Evolutionary conservation across 2,329 filamentous ascomycete species (phyloP).

Genomic region (Didymella sp.): DNA sequence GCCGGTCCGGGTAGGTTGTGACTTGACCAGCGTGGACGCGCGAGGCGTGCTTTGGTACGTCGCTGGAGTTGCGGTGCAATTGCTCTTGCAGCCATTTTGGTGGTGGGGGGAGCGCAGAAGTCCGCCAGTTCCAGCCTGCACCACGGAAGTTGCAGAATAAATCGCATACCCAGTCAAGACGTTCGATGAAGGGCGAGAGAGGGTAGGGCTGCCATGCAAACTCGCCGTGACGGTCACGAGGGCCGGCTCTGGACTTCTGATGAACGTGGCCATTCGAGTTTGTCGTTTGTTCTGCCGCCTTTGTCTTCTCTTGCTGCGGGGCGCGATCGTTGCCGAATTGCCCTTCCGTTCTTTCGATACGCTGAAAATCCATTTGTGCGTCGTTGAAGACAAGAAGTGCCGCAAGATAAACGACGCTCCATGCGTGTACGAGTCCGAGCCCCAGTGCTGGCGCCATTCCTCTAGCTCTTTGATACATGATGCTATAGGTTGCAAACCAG

Average conservation of each 20-base stretch:
- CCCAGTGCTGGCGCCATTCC: slow-evolving; percentile 61
- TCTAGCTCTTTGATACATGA: slow-evolving; percentile 56
- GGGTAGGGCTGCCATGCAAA: slow-evolving; percentile 65
- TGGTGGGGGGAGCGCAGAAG: slow-evolving; percentile 55
- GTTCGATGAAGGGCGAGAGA: slow-evolving; percentile 54
- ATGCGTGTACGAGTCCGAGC: slow-evolving; percentile 61
- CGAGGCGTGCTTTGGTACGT: slow-evolving; percentile 29
- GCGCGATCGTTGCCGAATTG: slow-evolving; percentile 23
- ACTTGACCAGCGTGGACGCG: slow-evolving; percentile 46
- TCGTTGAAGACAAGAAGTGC: slow-evolving; percentile 64
- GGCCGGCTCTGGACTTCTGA: slow-evolving; percentile 26
- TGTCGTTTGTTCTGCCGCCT: background rate
- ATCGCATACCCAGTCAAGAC: slow-evolving; percentile 65
- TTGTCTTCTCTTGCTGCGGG: slow-evolving; percentile 1
- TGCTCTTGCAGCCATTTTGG: slow-evolving; percentile 51
- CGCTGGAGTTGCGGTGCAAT: slow-evolving; percentile 40
- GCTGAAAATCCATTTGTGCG: slow-evolving; percentile 61
- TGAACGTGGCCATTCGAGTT: slow-evolving; percentile 1
- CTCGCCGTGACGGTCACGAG: slow-evolving; percentile 41
- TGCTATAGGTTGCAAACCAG: slow-evolving; percentile 53
- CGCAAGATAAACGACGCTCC: slow-evolving; percentile 62
- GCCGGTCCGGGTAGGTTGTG: slow-evolving; percentile 44
- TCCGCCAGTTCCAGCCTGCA: slow-evolving; percentile 66
- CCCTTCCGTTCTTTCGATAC: slow-evolving; percentile 58
- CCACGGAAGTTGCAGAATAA: slow-evolving; percentile 66